Evolutionary conservation across 805 yeast genomes (phyloP), one percentile per base, ranked within the genome.

Genomic region (Ogataea pilisensis): DNA sequence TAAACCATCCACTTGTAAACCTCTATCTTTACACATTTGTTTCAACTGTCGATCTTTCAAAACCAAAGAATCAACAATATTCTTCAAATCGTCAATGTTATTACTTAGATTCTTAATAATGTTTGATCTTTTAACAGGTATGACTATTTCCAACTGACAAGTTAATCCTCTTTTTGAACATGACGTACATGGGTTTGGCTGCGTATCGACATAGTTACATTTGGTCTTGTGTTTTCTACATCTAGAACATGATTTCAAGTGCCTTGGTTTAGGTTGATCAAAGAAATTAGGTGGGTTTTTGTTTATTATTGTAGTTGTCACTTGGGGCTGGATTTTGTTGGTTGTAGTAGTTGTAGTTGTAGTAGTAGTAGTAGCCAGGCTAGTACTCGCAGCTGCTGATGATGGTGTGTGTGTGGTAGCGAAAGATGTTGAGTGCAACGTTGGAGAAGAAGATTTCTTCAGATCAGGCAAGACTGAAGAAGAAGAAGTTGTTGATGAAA

Each of bases 181-280:
- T 24, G 75, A 69, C 3, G 80, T 57, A 51, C 88, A 82, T 0
- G 84, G 74, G 19, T 60, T 54, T 3, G 87, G 86, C 27, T 66
- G 59, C 13, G 76, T 72, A 19, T 54, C 53, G 12, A 61, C 47
- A 11, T 81, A 81, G 53, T 81, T 82, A 58, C 88, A 82, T 51
- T 73, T 78, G 14, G 81, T 79, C 56, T 82, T 82, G 50, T 79
- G 82, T 51, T 75, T 75, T 27, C 87, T 68, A 57, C 88, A 82
- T 25, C 83, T 65, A 4, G 73, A 68, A 54, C 88, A 82, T 9
- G 85, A 74, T 50, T 79, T 78, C 33, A 78, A 51, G 9, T 68
- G 66, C 42, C 69, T 64, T 34, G 72, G 72, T 41, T 58, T 64
- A 3, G 64, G 59, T n/a, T 54, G 58, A 39, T 55, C 60, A 8